Base-by-base conservation (phyloP, 179 eudicot genomes). In the Amaranthus tricolor region DNA sequence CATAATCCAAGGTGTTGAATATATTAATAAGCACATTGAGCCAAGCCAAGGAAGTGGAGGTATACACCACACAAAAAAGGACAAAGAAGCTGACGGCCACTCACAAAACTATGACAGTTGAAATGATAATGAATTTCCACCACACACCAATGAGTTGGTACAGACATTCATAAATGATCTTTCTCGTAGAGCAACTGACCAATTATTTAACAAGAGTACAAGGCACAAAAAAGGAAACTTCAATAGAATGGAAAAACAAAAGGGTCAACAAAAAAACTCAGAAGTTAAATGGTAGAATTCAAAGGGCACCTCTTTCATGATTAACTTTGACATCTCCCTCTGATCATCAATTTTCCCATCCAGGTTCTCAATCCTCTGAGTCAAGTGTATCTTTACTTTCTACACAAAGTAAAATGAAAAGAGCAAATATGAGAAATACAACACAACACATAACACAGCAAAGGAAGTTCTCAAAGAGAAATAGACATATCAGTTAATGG, bases 261-360 rank as follows among this genome's bases (percentile, higher is more conserved):
- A 12, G 53, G 15, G 47, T 12, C 61, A 65, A 21, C 19, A 65
- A 12, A 58, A 44, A 19, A 6, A 74, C 54, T 65, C n/a, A 63
- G 9, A 19, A 43, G 72, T 58, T 64, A 7, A 74, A 21, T 40
- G 14, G 65, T 54, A 31, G 57, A 76, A 66, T 10, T 16, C 15
- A 16, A 60, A 53, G 45, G 47, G 62, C 79, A 94, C 98, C 86
- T 92, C 91, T 83, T 76, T 84, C 79, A 76, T 82, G 72, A 89
- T 88, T 62, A 81, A 67, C 75, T 90, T 94, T 60, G 96, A 85
- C 60, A 90, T 66, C 74, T 92, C 95, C 78, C 83, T 85, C 81
- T 90, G 93, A 43, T 94, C 90, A 71, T 94, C 97, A 54, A 94
- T 81, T 80, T 93, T 94, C 73, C 89, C 97, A 82, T 92, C 96